A percentile compares a stretch with the other conserved stretches of the same genome.
phyloP scores from a whole-genome alignment of 2,329 filamentous ascomycete species.

The Alternaria sp. region DNA sequence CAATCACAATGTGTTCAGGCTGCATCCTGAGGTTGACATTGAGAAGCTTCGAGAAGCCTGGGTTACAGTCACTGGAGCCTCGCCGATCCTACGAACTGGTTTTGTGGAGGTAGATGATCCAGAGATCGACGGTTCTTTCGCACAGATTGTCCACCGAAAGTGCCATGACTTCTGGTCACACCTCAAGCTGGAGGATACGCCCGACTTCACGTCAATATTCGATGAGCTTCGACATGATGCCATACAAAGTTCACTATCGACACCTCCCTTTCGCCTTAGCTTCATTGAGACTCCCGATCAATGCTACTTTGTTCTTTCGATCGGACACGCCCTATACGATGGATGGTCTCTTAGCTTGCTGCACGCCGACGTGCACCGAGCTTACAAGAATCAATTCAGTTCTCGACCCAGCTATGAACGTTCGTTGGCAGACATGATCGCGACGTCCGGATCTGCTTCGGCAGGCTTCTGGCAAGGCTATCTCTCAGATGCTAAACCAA shows the following conservation, averaged over 20 bases:
- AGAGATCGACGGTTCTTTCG: slow-evolving; percentile 63
- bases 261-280: slow-evolving; percentile 49
- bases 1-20: slow-evolving; percentile 78
- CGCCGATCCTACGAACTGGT: slow-evolving; percentile 77
- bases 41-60: slow-evolving; percentile 68
- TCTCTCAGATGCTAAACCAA: slow-evolving; percentile 62
- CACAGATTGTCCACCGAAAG: slow-evolving; percentile 61
- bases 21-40: slow-evolving; percentile 65
- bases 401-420: slow-evolving; percentile 60
- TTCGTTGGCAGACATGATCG: slow-evolving; percentile 65
- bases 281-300: slow-evolving; percentile 47
- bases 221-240: slow-evolving; percentile 50
- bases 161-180: slow-evolving; percentile 50
- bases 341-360: slow-evolving; percentile 82
- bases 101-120: slow-evolving; percentile 74
- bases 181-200: slow-evolving; percentile 26
- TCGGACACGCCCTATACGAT: slow-evolving; percentile 89
- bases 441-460: slow-evolving; percentile 58
- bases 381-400: slow-evolving; percentile 63
- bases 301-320: slow-evolving; percentile 68
- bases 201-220: slow-evolving; percentile 45
- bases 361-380: slow-evolving; percentile 72
- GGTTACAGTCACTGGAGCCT: slow-evolving; percentile 64
- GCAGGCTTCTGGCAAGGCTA: slow-evolving; percentile 75
- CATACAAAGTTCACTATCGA: slow-evolving; percentile 9